phyloP scores from a whole-genome alignment of 805 yeast species.

The Priceomyces fermenticarens region DNA sequence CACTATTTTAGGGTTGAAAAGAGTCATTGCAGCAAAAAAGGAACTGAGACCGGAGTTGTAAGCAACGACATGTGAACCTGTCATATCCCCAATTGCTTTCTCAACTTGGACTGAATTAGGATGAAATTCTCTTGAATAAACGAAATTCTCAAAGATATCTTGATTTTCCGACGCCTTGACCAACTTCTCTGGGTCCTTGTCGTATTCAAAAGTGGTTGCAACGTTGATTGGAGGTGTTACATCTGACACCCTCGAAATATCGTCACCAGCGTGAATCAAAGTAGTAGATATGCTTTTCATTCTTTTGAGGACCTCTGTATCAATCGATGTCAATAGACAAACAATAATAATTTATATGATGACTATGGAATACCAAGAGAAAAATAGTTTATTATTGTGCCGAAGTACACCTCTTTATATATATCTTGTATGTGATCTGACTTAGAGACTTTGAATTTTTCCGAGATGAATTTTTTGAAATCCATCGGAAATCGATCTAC shows the following conservation, averaged over 20 bases:
- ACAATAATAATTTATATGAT: no score
- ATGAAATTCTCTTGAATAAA: conserved; percentile 71
- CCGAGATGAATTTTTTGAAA: no score
- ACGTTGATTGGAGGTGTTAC: conserved; percentile 81
- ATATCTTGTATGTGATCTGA: no score
- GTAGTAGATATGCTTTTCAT: conserved; percentile 53
- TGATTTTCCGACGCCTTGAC: conserved; percentile 34
- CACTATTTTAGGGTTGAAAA: conserved; percentile 68
- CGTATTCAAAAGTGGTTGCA: conserved; percentile 73
- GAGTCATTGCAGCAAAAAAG: conserved; percentile 68
- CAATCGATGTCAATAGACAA: no score
- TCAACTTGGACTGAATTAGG: conserved; percentile 73
- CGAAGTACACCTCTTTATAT: no score
- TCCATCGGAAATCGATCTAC: no score
- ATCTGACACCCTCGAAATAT: conserved; percentile 53
- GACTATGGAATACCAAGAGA: no score
- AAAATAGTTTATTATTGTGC: no score
- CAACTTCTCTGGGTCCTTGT: conserved; percentile 55
- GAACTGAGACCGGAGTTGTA: conserved; percentile 83
- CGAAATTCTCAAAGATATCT: neutral
- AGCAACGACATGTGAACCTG: conserved; percentile 63
- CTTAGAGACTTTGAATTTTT: no score
- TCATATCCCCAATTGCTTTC: conserved; percentile 53
- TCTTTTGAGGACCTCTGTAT: no score
- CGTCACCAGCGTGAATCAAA: conserved; percentile 72